Evolutionary conservation across 116 monocot species (phyloP).

Genomic region (Posidonia oceanica): DNA sequence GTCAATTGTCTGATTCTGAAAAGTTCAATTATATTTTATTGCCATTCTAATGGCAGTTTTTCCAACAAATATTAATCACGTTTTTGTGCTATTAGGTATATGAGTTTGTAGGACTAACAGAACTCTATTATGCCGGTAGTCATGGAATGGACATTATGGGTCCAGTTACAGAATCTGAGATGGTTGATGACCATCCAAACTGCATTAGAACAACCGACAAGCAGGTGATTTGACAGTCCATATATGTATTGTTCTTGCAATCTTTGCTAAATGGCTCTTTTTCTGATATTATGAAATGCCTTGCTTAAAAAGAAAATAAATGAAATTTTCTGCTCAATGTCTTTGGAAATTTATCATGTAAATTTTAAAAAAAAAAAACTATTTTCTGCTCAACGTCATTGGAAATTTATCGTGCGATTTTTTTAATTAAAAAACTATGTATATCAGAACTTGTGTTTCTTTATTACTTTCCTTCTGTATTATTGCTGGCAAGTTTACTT

Average conservation of each 20-base stretch:
- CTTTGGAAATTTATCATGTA: too few species aligned
- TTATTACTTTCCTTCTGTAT: background rate
- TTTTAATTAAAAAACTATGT: too few species aligned
- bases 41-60: background rate
- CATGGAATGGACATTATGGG: conserved; percentile 99
- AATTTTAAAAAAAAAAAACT: background rate
- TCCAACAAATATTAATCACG: background rate
- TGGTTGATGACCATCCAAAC: conserved; percentile 29
- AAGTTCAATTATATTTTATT: background rate
- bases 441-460: background rate
- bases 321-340: too few species aligned
- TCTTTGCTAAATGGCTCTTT: too few species aligned
- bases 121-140: conserved; percentile 95
- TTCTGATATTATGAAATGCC: background rate
- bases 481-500: too few species aligned
- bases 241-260: too few species aligned
- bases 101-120: conserved; percentile 69
- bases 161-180: conserved; percentile 32
- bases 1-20: background rate
- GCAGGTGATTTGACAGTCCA: conserved; percentile 34
- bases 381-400: background rate
- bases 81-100: conserved; percentile 46
- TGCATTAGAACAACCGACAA: conserved; percentile 63
- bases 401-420: too few species aligned
- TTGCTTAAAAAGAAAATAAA: background rate